Base-by-base conservation (phyloP, 805 yeast species). In the Myxozyma lipomycoides region DNA sequence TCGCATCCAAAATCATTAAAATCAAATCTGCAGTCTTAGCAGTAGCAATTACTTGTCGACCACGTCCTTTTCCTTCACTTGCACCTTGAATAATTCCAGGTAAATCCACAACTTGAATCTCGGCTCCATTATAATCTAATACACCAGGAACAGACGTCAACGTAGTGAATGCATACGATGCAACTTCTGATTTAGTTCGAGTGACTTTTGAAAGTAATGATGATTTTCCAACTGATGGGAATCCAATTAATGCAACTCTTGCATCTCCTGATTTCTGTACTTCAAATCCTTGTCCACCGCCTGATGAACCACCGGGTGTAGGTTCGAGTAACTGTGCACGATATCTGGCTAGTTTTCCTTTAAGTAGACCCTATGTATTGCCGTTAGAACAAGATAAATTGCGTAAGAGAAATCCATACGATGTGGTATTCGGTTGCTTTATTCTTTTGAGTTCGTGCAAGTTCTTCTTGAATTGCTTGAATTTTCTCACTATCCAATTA, bases 11-110 rank as follows among this genome's bases (percentile, higher is more conserved):
- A 48, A 91, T 89, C 95, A 91, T 93, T 64, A 91, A 71, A 55
- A 91, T 83, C 64, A 91, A 72, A 65, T 93, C 98, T 0, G 96
- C 89, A 0, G 98, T 91, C 67, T 55, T 84, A 0, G 97, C 95
- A 0, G 96, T 93, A 1, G 98, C 85, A 58, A 91, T 90, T 38
- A 93, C 98, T 68, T 93, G 98, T 62, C 96, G 78, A 50, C 98
- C 98, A 68, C 98, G 81, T 62, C 98, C 98, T 69, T 90, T 90
- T 63, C 98, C 98, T 65, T 87, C 96, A 32, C 95, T 77, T 3
- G 98, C 98, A 40, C 98, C 98, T 66, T 86, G 87, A 51, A 91
- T 91, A 61, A 91, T 91, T 68, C 98, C 98, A 1, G 98, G 98
- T 46, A 91, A 72, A 76, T 91, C 98, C n/a, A 91, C 91, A 59